Evolutionary conservation across 495 filamentous ascomycete genomes (phyloP), one percentile per base, ranked within the genome.

Genomic region (Eremomyces bilateralis): DNA sequence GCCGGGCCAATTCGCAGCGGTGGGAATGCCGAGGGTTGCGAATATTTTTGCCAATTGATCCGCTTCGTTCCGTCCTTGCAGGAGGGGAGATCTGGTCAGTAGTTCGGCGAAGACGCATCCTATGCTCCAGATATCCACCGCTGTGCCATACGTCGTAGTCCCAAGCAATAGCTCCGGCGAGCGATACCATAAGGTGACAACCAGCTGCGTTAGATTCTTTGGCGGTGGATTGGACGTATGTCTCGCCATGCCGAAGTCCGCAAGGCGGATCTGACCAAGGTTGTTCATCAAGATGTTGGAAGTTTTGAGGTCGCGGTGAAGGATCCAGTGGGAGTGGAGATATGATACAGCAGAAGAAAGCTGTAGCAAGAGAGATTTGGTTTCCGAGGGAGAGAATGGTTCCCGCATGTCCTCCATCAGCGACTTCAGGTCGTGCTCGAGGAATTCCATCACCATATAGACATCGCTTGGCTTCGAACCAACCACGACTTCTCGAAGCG

Each of bases 101-200:
- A 97, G 67, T 54, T 97, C 85, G 36, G 76, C 88, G 52, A 97
- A 93, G 48, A 97, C 88, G 58, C 88, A 97, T 10, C 88, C 88
- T 5, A 94, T 59, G 53, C 77, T 84, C 88, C 88, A 97, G 64
- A 93, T 73, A 56, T 97, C 88, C 38, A 97, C 63, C 42, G 76
- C 71, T 0, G 59, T 49, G 31, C 67, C 74, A 60, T 97, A 97
- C 15, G 63, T 65, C 24, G 68, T 64, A 1, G 80, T 65, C 18
- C 88, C 88, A 8, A 97, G 65, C 3, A 97, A 67, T 13, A 97
- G 64, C 51, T 95, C 88, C 0, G 88, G 88, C 0, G 81, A 65
- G 19, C 88, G 76, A 54, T 97, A 97, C 88, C 88, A 97, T 4
- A 97, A 71, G 3, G 88, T 97, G 15, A 95, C 88, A 40, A 97